A percentile compares a stretch with the other conserved stretches of the same genome.
Evolutionary conservation across 768 basidiomycete species (phyloP).

Genomic region (Trametes punicea): DNA sequence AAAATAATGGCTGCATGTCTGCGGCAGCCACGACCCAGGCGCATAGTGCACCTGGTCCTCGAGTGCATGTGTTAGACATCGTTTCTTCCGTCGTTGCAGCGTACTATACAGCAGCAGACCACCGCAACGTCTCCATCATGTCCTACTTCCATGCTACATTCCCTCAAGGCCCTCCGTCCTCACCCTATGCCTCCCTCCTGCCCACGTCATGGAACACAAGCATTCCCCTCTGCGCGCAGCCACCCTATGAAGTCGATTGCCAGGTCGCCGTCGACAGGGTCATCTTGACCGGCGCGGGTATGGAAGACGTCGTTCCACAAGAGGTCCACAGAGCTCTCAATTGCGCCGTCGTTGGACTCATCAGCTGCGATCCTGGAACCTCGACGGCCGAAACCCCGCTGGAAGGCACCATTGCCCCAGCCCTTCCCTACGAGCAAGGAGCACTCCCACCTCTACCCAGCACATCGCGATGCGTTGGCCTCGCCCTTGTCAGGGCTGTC

Average conservation of each 20-base stretch:
- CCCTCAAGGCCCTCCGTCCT: conserved; percentile 23
- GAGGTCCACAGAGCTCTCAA: conserved; percentile 76
- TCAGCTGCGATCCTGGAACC: conserved; percentile 47
- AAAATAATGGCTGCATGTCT: background rate
- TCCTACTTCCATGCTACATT: conserved; percentile 70
- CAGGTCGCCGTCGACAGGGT: conserved; percentile 56
- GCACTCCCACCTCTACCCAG: conserved; percentile 52
- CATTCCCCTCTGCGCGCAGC: conserved; percentile 60
- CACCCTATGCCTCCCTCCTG: conserved; percentile 24
- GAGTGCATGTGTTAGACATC: conserved; percentile 37
- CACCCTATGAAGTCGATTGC: conserved; percentile 72
- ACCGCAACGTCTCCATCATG: conserved; percentile 64
- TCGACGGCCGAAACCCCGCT: conserved; percentile 29
- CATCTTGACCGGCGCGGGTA: conserved; percentile 66
- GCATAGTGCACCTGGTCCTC: too few relatives aligned
- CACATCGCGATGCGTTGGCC: conserved; percentile 64
- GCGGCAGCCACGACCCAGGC: background rate
- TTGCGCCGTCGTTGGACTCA: conserved; percentile 75
- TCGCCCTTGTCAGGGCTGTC: conserved; percentile 72
- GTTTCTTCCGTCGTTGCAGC: conserved; percentile 43
- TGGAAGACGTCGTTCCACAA: conserved; percentile 70
- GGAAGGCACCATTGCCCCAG: background rate
- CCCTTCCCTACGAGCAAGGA: conserved; percentile 59
- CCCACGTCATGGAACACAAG: conserved; percentile 62
- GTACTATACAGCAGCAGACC: conserved; percentile 60